phyloP scores from a whole-genome alignment of 1,284 basidiomycete species.

The Puccinia triticina region DNA sequence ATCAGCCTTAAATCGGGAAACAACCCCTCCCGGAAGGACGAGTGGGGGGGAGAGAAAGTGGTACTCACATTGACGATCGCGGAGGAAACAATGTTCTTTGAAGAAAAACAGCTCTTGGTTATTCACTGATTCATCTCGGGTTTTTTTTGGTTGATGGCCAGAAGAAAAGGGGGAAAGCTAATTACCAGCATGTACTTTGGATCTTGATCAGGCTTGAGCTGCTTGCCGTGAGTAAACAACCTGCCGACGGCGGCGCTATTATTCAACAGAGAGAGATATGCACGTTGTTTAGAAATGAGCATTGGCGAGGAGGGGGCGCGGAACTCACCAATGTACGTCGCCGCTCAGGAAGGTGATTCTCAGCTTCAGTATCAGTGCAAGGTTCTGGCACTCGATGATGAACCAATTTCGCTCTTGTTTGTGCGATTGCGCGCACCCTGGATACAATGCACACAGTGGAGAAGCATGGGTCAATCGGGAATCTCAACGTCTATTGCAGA shows the following conservation, averaged over 20 bases:
- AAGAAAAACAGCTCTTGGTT: neutral
- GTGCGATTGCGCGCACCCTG: constrained; percentile 67
- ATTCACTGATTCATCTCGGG: neutral
- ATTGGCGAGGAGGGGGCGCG: neutral
- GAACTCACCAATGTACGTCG: constrained; percentile 50
- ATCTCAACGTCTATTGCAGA: neutral
- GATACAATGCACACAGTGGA: too few species aligned
- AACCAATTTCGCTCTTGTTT: constrained; percentile 59
- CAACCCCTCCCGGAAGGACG: too few species aligned
- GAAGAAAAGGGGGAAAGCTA: neutral
- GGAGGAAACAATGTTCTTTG: constrained; percentile 44
- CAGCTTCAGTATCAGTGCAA: constrained; percentile 7
- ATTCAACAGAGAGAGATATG: neutral
- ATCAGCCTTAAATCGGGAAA: neutral
- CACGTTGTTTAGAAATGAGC: neutral
- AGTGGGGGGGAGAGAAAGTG: neutral
- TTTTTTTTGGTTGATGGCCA: neutral
- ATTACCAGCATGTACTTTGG: constrained; percentile 51
- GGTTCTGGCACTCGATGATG: constrained; percentile 36
- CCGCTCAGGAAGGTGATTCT: constrained; percentile 48
- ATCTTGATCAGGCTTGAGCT: constrained; percentile 26
- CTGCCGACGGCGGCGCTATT: constrained; percentile 47
- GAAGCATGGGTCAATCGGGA: neutral
- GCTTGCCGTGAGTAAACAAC: constrained; percentile 26
- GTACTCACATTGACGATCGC: constrained; percentile 48